Conservation (phyloP, 257 asterid species). For the Nicotiana undulata region DNA sequence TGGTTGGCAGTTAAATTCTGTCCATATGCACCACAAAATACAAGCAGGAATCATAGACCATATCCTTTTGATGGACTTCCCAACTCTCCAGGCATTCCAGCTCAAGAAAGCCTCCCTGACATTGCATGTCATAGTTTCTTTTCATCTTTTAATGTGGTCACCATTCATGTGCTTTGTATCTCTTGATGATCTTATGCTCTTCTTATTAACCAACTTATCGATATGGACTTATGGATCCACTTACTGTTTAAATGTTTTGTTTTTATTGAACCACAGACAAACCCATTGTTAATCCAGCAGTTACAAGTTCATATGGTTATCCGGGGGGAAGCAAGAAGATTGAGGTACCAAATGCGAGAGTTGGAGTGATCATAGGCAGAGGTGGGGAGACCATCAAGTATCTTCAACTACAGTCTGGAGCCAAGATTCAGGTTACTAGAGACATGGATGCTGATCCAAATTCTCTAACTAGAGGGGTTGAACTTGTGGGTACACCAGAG, state of each 20-base stretch:
- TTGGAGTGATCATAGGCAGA: conserved; percentile 75
- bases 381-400: conserved; percentile 76
- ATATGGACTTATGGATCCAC: background rate
- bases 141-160: too few species aligned
- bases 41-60: too few species aligned
- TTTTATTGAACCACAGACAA: background rate
- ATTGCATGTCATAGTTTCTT: too few species aligned
- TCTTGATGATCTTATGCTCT: background rate
- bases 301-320: background rate
- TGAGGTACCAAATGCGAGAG: conserved; percentile 38
- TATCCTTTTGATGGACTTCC: too few species aligned
- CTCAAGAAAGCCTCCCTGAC: too few species aligned
- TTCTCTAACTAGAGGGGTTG: conserved; percentile 17
- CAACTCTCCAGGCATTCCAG: too few species aligned
- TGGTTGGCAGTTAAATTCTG: too few species aligned
- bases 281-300: background rate
- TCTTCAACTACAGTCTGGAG: conserved; percentile 70
- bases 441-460: conserved; percentile 19
- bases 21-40: too few species aligned
- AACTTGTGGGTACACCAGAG: conserved; percentile 22
- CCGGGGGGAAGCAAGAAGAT: background rate
- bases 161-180: too few species aligned
- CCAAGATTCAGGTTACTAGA: conserved; percentile 68
- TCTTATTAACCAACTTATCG: too few species aligned
- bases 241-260: background rate